Percentiles rank a stretch among this genome's conserved stretches.
Conservation (phyloP, 352 stramenopile species). For the Globisporangium cystogenes region DNA sequence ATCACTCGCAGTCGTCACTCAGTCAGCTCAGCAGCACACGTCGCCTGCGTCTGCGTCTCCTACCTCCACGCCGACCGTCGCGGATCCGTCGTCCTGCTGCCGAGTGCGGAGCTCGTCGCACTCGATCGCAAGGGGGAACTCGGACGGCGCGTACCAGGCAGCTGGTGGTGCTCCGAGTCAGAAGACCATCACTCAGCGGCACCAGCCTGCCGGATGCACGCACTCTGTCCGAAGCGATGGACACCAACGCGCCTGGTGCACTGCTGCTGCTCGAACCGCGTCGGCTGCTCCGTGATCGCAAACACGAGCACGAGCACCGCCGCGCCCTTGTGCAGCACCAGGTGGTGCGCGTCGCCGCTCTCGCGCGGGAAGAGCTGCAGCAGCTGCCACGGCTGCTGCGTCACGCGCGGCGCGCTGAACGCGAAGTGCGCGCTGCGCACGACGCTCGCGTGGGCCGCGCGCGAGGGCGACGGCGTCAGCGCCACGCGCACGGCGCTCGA, state of each 20-base stretch:
- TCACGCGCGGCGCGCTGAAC: constrained; percentile 25
- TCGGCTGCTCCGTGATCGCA: neutral
- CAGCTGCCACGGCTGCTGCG: constrained; percentile 46
- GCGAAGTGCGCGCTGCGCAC: constrained; percentile 32
- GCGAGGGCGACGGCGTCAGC: constrained; percentile 33
- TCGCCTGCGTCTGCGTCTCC: too few species aligned
- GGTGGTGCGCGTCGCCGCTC: constrained; percentile 22
- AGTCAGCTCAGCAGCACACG: too few species aligned
- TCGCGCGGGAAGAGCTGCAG: constrained; percentile 14
- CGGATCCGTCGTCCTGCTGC: neutral
- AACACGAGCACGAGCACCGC: constrained; percentile 32
- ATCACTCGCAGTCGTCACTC: too few species aligned
- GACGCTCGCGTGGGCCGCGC: constrained; percentile 3
- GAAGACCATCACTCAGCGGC: too few species aligned
- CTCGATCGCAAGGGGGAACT: constrained; percentile 32
- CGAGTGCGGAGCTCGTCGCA: neutral
- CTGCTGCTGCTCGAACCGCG: too few species aligned
- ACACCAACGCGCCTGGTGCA: constrained; percentile 10
- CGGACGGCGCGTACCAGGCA: constrained; percentile 34
- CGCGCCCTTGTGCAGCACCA: constrained; percentile 42
- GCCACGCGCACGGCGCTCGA: constrained; percentile 28
- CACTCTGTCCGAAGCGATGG: constrained; percentile 26
- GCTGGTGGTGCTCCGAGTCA: too few species aligned
- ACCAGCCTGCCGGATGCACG: too few species aligned
- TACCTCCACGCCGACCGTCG: constrained; percentile 18